Evolutionary conservation across 1,284 basidiomycete genomes (phyloP).

Genomic region (Leccinum fuscescens): DNA sequence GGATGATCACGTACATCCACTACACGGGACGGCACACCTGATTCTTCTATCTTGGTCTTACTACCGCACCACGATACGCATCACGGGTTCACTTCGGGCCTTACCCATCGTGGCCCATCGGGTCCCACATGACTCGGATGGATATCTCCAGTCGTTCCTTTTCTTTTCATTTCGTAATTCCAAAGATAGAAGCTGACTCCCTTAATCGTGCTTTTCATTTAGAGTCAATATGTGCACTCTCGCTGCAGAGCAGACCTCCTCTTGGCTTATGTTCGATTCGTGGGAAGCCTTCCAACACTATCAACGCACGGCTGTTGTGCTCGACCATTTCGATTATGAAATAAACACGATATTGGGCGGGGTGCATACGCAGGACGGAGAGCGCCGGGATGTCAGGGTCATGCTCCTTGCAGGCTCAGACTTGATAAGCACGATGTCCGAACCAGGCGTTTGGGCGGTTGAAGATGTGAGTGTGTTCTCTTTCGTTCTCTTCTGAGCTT

Average conservation of each 20-base stretch:
- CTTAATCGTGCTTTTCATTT: slow-evolving; percentile 12
- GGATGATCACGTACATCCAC: slow-evolving; percentile 10
- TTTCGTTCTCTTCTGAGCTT: slow-evolving; percentile 6
- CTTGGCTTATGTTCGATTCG: slow-evolving; percentile 91
- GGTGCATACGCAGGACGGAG: slow-evolving; percentile 61
- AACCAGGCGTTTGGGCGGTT: slow-evolving; percentile 98
- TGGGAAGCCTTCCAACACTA: slow-evolving; percentile 97
- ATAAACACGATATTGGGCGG: slow-evolving; percentile 83
- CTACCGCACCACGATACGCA: slow-evolving; percentile 11
- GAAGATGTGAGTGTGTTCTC: slow-evolving; percentile 67
- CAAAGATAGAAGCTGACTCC: slow-evolving; percentile 18
- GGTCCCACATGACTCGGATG: slow-evolving; percentile 5
- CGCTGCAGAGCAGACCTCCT: slow-evolving; percentile 76
- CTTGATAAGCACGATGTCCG: slow-evolving; percentile 96
- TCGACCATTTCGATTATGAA: slow-evolving; percentile 94
- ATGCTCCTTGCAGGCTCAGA: slow-evolving; percentile 98
- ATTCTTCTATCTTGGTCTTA: slow-evolving; percentile 15
- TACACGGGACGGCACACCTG: slow-evolving; percentile 7
- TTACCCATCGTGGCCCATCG: slow-evolving; percentile 13
- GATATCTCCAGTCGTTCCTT: slow-evolving; percentile 7
- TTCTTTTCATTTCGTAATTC: slow-evolving; percentile 2
- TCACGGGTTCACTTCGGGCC: slow-evolving; percentile 9
- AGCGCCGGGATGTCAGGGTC: slow-evolving; percentile 66
- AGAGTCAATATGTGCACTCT: slow-evolving; percentile 89
- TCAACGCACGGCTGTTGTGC: slow-evolving; percentile 92